These are phyloP conservation scores for Pseudogymnoascus sp. DNA, from an alignment of 2,329 filamentous ascomycete species.

Conservation along the genomic window DNA sequence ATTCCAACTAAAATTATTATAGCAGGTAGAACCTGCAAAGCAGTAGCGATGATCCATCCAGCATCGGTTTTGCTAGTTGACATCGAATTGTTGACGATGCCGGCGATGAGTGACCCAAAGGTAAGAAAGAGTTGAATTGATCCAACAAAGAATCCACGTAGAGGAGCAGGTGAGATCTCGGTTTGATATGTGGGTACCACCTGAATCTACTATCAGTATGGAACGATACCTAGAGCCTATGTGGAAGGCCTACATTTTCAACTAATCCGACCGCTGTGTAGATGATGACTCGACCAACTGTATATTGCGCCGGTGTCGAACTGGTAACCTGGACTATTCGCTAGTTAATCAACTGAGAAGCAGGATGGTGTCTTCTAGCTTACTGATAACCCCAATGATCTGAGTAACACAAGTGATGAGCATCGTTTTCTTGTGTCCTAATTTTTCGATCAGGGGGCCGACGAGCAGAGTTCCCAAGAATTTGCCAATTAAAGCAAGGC, in stretches of 20 bases:
- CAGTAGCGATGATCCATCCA: slow-evolving; percentile 21
- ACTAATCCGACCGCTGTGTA: neutral
- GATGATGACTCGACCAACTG: neutral
- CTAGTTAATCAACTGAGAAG: neutral
- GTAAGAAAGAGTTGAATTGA: neutral
- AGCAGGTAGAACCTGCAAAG: slow-evolving; percentile 17
- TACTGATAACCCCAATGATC: slow-evolving; percentile 18
- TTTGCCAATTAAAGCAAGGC: neutral
- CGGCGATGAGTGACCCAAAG: neutral
- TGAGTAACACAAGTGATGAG: slow-evolving; percentile 18
- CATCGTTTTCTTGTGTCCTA: slow-evolving; percentile 19
- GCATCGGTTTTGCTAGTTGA: neutral
- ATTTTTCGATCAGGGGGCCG: slow-evolving; percentile 19
- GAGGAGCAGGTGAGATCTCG: neutral
- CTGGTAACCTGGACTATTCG: neutral
- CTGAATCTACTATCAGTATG: neutral
- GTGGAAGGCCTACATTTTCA: neutral
- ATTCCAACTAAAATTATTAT: slow-evolving; percentile 14
- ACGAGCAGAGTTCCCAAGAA: slow-evolving; percentile 1
- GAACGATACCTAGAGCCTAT: neutral
- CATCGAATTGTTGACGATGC: neutral
- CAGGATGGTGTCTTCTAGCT: neutral
- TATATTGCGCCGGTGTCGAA: neutral
- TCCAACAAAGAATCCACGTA: neutral
- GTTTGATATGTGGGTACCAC: neutral